Base-by-base conservation (phyloP, 2,329 filamentous ascomycete species). In the Proliferodiscus dingleyae region DNA sequence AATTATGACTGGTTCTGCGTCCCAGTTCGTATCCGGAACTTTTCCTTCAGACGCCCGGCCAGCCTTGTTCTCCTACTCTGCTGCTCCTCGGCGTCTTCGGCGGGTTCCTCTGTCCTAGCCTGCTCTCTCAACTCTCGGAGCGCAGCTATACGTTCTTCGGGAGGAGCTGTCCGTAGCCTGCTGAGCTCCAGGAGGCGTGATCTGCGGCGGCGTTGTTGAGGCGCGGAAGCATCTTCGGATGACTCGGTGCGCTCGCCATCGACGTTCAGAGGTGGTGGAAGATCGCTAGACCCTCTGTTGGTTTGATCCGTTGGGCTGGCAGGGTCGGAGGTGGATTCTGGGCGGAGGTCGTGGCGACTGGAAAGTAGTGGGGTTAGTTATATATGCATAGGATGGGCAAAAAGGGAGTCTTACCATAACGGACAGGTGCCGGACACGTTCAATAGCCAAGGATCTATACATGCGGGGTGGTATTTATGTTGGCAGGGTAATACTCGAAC, bases 361-460 rank as follows among this genome's bases (percentile, higher is more conserved):
- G 45, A 37, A 52, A 46, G 32, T 29, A 53, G 49, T 56, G 6
- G 6, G 44, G 40, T 23, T 32, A 48, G 37, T 15, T 28, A 41
- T 32, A 37, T 5, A 43, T n/a, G 37, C 11, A 24, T 22, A 23
- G 16, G 28, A 36, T 24, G 15, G 16, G 15, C 11, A 26, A 19
- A 2, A 16, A 18, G 26, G 13, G 23, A 26, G 13, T 69, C 78
- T 70, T 69, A 85, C 81, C 81, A 85, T 47, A 85, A 62, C 15
- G 81, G 81, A 62, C 81, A 85, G 23, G 81, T 85, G 48, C 82
- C 81, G 9, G 81, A 83, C 9, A 86, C 76, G 46, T 85, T 83
- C 49, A 85, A 68, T 34, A 86, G 68, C 82, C 82, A 86, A 3
- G 81, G 82, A 55, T 86, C 82, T 46, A 86, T 75, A 55, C 82